A percentile compares a stretch with the other conserved stretches of the same genome.
phyloP scores from a whole-genome alignment of 345 rosid species.

The Reutealis trisperma region DNA sequence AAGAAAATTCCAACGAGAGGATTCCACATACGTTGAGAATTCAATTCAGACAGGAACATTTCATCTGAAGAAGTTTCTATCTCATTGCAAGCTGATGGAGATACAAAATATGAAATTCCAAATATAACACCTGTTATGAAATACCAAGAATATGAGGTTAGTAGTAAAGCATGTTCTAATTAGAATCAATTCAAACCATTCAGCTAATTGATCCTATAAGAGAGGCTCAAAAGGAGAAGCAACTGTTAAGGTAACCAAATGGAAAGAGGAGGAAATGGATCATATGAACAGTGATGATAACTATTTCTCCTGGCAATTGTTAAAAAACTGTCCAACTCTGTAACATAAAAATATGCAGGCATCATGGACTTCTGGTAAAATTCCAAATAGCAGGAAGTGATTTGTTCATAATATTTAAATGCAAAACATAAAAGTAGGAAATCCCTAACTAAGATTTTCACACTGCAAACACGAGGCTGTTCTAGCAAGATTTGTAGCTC shows the following conservation, averaged over 20 bases:
- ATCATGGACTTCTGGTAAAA: too few relatives aligned
- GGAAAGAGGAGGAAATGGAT: too few relatives aligned
- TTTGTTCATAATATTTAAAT: constrained; percentile 1
- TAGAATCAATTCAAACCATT: neutral
- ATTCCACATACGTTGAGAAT: constrained; percentile 59
- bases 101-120: constrained; percentile 67
- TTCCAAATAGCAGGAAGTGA: neutral
- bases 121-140: constrained; percentile 52
- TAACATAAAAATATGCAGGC: too few relatives aligned
- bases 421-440: neutral
- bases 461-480: neutral
- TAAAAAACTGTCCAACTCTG: too few relatives aligned
- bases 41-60: constrained; percentile 63
- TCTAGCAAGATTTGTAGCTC: neutral
- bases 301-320: too few relatives aligned
- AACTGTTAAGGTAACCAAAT: too few relatives aligned
- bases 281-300: too few relatives aligned
- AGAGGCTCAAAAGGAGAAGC: too few relatives aligned
- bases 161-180: neutral
- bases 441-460: neutral
- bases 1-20: constrained; percentile 12
- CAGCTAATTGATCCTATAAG: neutral
- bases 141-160: constrained; percentile 12
- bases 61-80: constrained; percentile 56
- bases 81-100: constrained; percentile 68